Evolutionary conservation across 2,329 filamentous ascomycete species (phyloP), one percentile per base, ranked within the genome.

Genomic region (Fusarium lyarnte): DNA sequence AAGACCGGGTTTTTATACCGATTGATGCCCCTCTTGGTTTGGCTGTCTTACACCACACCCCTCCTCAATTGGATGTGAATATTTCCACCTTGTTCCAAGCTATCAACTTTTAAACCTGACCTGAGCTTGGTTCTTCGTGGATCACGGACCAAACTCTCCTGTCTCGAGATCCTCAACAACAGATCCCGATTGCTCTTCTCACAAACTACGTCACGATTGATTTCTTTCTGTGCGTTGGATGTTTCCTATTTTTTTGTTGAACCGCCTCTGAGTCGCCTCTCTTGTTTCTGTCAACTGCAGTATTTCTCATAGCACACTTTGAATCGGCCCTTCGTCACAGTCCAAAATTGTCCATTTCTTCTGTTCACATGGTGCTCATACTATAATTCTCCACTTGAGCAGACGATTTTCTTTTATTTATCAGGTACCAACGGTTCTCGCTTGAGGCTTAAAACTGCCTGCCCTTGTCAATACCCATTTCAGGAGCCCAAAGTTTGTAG

Each of bases 71-170:
- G 27, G 38, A 33, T 17, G 14, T 45, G 38, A 46, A 14, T 58
- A 27, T 45, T 45, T 51, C 47, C 29, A 61, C 46, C 61, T 60
- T 45, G 58, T 58, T 71, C 69, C 57, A 61, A 66, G 53, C 61
- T 55, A 66, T 66, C 39, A 51, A 54, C 43, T 49, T 51, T 41
- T 27, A 52, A 51, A 35, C 47, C 39, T 70, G 54, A 47, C 53
- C 51, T 55, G 60, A 51, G 38, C 51, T 69, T 60, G 53, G 38
- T 49, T 67, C 13, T 47, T 51, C 63, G 43, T 68, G 60, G 64
- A 70, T 66, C 68, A 63, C 75, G 75, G 75, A 77, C 75, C 73
- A 77, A 77, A 77, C 35, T 64, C 75, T 77, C 75, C 75, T 74
- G 60, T 65, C 39, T 71, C n/a, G 36, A 60, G 59, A 55, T 72